Base-by-base conservation (phyloP, 1,284 basidiomycete genomes). In the Malassezia nana region DNA sequence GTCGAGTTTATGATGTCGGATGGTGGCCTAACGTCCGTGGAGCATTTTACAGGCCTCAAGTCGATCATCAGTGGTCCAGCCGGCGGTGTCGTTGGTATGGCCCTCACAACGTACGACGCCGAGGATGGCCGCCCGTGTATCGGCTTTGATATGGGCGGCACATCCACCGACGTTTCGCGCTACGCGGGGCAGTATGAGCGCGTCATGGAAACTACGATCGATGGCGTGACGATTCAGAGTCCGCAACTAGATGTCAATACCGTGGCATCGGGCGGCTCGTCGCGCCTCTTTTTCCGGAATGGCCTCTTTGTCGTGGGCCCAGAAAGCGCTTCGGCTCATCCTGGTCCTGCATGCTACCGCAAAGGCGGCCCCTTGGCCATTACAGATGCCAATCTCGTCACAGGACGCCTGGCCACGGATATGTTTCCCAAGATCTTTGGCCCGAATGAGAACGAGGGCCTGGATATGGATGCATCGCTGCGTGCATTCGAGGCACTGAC, bases 161-260 rank as follows among this genome's bases (percentile, higher is more conserved):
- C 89, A 0, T 59, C 56, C 6, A 91, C 88, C 0, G 89, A 94
- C 66, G 89, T 94, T 0, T 89, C 87, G 4, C 81, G 89, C 9
- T 92, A 83, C 69, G 85, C 83, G 22, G 89, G 89, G 0, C 78
- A 83, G 24, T 91, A 87, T 69, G 88, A 92, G 73, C 80, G 84
- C 22, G 85, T 89, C 0, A 89, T 87, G 72, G 89, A 95, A 74
- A 89, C 89, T 0, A 88, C 86, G 0, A 89, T 89, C 0, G 89
- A 89, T 0, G 88, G 89, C 0, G 84, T 92, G 10, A 85, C 85
- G 0, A 87, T 95, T 52, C 86, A 89, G 67, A 84, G 83, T 12
- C 87, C 88, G 0, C 89, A 92, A 70, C 58, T 77, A 2, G 76
- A 77, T 38, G 66, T 74, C 51, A 74, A 74, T 48, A 74, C 71